Conservation (phyloP, 805 yeast genomes). For the Candida sphagnicola region DNA sequence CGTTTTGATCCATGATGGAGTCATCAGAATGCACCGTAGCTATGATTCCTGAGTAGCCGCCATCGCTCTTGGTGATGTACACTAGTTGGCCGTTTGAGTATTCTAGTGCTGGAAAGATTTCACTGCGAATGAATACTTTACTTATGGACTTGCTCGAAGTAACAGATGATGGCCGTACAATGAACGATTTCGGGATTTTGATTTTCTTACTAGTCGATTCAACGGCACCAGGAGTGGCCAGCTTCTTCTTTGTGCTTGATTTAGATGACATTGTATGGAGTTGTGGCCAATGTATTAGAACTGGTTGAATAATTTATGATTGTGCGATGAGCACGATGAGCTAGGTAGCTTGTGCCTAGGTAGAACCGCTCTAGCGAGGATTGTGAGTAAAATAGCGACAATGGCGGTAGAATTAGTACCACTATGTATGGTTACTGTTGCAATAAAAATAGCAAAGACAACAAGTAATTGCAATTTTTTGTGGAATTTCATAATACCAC, state of each 20-base stretch:
- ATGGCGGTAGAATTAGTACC: no score
- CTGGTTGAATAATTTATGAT: slow-evolving; percentile 13
- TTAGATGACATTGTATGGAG: slow-evolving; percentile 21
- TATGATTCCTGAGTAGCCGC: slow-evolving; percentile 42
- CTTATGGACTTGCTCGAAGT: slow-evolving; percentile 24
- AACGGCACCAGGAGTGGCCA: slow-evolving; percentile 14
- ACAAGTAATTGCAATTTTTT: no score
- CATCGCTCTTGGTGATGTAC: slow-evolving; percentile 37
- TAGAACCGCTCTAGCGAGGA: no score
- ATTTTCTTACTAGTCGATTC: slow-evolving; percentile 25
- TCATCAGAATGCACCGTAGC: slow-evolving; percentile 39
- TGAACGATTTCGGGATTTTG: slow-evolving; percentile 37
- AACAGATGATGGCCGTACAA: slow-evolving; percentile 32
- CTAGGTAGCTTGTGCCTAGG: no score
- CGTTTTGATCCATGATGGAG: slow-evolving; percentile 23
- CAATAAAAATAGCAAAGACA: no score
- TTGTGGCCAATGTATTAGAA: no score
- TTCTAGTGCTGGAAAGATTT: slow-evolving; percentile 45
- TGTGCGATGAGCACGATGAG: slow-evolving; percentile 3
- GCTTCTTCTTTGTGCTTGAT: slow-evolving; percentile 19
- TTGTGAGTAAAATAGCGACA: no score
- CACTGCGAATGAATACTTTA: slow-evolving; percentile 40
- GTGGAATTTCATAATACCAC: no score
- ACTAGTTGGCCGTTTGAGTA: slow-evolving; percentile 44
- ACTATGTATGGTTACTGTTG: no score